Evolutionary conservation across 2,329 filamentous ascomycete genomes (phyloP), one percentile per base, ranked within the genome.

Genomic region (Sordariomycetes sp.): DNA sequence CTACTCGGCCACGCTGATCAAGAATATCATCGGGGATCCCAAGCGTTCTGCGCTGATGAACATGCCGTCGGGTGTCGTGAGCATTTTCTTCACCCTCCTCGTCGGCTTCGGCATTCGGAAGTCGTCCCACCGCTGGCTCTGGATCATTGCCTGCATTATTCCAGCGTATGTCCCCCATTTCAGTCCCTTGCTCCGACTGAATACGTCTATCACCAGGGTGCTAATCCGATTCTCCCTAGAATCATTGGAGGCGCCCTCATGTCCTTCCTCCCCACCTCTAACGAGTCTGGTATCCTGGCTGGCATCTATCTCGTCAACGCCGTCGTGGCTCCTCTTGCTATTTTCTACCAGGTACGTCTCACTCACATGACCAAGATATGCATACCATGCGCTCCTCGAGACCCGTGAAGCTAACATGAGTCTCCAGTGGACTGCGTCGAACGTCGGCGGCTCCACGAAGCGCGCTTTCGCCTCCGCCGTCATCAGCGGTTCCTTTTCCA

Each of bases 291-390:
- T 2, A 70, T 75, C 16, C 68, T 80, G 14, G 75, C 72, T 1
- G 76, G 76, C 20, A 76, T 79, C 57, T 79, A 79, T 63, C 70
- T 80, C 1, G 74, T 79, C 62, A 79, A 79, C 60, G 74, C 74
- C 24, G 75, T 79, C 12, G 72, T 76, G 1, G 75, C 74, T 0
- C 74, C 75, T 0, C 63, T 78, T 10, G 66, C 73, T 7, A 65
- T 79, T 54, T 76, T 77, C 62, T 78, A 78, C 64, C 71, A 71
- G 57, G 72, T 75, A 60, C 65, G 10, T 34, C 32, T 37, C 25
- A 12, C 32, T 37, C 25, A 12, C 18, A n/a, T 40, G 4, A 10
- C 24, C 11, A 7, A 18, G 37, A 20, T 10, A 46, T 16, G 6
- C n/a, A 48, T 5, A 24, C 3, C 18, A 28, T 37, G 52, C 22